Percentiles rank a stretch among this genome's conserved stretches.
Conservation (phyloP, 768 basidiomycete genomes). For the Inosperma sp. region DNA sequence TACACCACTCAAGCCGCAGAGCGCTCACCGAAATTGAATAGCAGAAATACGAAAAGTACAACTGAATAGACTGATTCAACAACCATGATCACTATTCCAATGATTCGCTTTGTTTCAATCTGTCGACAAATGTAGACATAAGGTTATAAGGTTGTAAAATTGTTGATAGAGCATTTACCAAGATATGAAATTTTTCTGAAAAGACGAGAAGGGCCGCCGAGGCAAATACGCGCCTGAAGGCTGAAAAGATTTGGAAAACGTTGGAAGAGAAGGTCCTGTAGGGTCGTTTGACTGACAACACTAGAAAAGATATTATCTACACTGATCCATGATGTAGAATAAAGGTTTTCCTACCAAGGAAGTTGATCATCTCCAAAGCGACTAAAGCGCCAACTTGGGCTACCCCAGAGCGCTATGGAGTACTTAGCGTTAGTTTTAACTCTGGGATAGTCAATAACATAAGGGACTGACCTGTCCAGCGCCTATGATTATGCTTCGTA, state of each 20-base stretch:
- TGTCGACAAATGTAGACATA: neutral
- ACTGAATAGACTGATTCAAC: conserved; percentile 3
- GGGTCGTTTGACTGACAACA: neutral
- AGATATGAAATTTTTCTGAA: neutral
- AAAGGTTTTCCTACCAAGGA: neutral
- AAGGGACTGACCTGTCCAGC: conserved; percentile 2
- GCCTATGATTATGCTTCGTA: conserved; percentile 4
- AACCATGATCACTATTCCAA: conserved; percentile 6
- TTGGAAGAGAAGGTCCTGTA: neutral
- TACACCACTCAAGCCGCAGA: neutral
- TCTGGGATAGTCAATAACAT: neutral
- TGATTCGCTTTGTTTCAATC: conserved; percentile 2
- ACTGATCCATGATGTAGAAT: neutral
- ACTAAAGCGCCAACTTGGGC: neutral
- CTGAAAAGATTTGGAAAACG: conserved; percentile 4
- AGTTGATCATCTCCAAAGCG: conserved; percentile 2
- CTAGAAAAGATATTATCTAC: neutral
- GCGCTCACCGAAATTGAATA: conserved; percentile 2
- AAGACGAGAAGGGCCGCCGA: conserved; percentile 1
- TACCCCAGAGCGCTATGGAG: conserved; percentile 1
- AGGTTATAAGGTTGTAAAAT: neutral
- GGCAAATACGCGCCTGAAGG: neutral
- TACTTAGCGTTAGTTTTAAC: neutral
- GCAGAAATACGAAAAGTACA: neutral
- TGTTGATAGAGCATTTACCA: neutral